phyloP scores from a whole-genome alignment of 257 asterid genomes.

The Parsonsia alboflavescens region DNA sequence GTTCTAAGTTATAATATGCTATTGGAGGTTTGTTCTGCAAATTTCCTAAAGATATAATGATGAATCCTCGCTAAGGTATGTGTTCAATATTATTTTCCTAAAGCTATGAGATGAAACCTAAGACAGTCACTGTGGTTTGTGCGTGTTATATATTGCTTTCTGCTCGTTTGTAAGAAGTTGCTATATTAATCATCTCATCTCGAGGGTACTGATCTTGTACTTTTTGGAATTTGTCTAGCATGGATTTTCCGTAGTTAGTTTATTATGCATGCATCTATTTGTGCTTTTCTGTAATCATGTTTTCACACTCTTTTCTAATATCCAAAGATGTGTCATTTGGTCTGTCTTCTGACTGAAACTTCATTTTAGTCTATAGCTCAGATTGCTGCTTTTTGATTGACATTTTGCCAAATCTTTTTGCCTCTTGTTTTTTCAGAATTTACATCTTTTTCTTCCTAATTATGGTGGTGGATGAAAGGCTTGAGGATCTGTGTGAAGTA shows the following conservation, averaged over 20 bases:
- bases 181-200: not conserved
- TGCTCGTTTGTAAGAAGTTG: not conserved
- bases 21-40: not conserved
- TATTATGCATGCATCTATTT: not conserved
- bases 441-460: slow-evolving; percentile 20
- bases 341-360: not conserved
- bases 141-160: not conserved
- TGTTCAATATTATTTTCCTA: too few species aligned
- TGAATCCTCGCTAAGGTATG: not conserved
- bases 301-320: not conserved
- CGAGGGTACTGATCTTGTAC: not conserved
- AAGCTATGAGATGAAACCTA: not conserved
- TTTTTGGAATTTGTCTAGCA: not conserved
- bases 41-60: not conserved
- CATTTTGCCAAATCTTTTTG: not conserved
- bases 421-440: slow-evolving; percentile 28
- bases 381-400: not conserved
- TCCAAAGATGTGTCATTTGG: not conserved
- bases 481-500: slow-evolving; percentile 21
- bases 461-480: slow-evolving; percentile 40
- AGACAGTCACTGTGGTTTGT: not conserved
- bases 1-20: not conserved
- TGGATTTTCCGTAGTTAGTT: not conserved
- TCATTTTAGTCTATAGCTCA: not conserved
- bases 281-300: not conserved